These are phyloP conservation scores for Mycosphaerella sp. DNA, from an alignment of 2,329 filamentous ascomycete species.

Conservation along the genomic window DNA sequence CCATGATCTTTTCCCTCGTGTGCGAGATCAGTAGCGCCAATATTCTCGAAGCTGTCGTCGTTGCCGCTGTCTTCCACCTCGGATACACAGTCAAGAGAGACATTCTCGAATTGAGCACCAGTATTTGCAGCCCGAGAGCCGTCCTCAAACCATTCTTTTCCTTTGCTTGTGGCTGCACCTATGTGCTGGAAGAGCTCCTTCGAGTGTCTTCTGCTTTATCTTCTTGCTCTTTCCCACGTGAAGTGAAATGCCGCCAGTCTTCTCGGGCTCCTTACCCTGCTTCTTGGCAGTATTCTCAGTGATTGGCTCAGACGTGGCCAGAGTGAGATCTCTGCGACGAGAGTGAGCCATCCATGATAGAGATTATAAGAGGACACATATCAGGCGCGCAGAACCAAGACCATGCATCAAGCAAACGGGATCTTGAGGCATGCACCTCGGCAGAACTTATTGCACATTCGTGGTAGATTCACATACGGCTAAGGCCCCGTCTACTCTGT, in stretches of 20 bases:
- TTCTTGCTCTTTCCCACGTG: no score
- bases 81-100: slow-evolving; percentile 10
- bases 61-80: slow-evolving; percentile 5
- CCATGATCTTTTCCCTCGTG: slow-evolving; percentile 9
- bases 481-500: no score
- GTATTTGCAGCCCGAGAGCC: background rate
- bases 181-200: background rate
- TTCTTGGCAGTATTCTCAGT: background rate
- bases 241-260: background rate
- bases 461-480: background rate
- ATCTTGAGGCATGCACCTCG: background rate
- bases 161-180: background rate
- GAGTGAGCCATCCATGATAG: background rate
- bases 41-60: slow-evolving; percentile 13
- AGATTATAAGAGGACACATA: background rate
- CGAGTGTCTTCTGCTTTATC: background rate
- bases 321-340: background rate
- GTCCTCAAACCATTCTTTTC: background rate
- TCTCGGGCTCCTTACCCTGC: background rate
- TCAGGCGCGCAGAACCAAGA: background rate
- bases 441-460: background rate
- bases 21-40: slow-evolving; percentile 11
- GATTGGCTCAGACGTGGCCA: background rate
- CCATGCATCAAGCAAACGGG: background rate
- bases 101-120: slow-evolving; percentile 9